phyloP scores from a whole-genome alignment of 2,329 filamentous ascomycete genomes.

The Fusarium setosum region DNA sequence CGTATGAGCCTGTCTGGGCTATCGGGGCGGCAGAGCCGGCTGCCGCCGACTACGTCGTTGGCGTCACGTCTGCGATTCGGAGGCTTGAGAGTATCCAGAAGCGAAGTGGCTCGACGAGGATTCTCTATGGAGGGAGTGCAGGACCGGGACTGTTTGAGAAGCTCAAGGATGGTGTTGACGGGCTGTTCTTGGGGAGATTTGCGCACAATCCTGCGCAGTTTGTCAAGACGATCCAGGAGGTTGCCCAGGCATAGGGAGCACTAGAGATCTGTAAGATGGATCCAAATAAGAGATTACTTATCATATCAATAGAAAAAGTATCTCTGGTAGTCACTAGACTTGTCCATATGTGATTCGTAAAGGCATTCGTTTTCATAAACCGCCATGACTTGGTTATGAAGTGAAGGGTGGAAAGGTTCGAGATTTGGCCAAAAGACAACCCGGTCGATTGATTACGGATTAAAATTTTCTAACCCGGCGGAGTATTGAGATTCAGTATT shows the following conservation, averaged over 20 bases:
- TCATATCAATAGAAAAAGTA: background rate
- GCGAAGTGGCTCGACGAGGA: constrained; percentile 69
- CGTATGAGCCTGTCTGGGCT: constrained; percentile 91
- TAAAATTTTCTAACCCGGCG: too few relatives aligned
- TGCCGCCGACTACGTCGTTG: constrained; percentile 76
- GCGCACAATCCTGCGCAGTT: constrained; percentile 81
- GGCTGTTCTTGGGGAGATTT: constrained; percentile 84
- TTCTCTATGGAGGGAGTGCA: constrained; percentile 86
- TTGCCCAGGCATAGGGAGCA: constrained; percentile 59
- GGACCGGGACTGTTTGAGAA: constrained; percentile 80
- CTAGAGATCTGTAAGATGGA: background rate
- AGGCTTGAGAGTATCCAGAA: constrained; percentile 60
- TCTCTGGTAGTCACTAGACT: too few relatives aligned
- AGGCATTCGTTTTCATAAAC: too few relatives aligned
- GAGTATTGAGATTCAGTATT: background rate
- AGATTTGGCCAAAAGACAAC: too few relatives aligned
- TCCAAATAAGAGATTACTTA: background rate
- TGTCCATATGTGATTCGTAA: too few relatives aligned
- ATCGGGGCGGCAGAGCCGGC: constrained; percentile 82
- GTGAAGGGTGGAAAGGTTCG: too few relatives aligned
- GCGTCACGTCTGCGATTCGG: constrained; percentile 74
- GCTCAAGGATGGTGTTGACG: constrained; percentile 78
- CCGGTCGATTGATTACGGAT: too few relatives aligned
- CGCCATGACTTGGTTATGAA: too few relatives aligned
- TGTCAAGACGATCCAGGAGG: constrained; percentile 77